These are phyloP conservation scores for Chalciporus pseudorubinellus DNA, from an alignment of 768 basidiomycete species.

Conservation along the genomic window DNA sequence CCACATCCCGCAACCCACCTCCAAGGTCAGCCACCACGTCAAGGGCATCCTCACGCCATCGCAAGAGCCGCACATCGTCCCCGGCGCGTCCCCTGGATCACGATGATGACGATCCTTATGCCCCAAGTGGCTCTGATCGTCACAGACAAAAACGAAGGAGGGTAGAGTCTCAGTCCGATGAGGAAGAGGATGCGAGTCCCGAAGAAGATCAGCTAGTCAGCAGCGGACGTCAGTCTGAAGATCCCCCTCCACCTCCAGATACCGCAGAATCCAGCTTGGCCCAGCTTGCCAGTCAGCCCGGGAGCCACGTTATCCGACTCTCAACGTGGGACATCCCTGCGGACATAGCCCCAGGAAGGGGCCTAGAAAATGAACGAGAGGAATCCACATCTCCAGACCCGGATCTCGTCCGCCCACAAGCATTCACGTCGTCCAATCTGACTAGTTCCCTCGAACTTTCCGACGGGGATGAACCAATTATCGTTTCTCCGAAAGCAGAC, in stretches of 20 bases:
- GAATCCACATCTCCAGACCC: neutral
- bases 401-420: neutral
- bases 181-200: neutral
- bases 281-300: neutral
- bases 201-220: neutral
- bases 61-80: neutral
- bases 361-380: neutral
- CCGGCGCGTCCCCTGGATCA: slow-evolving; percentile 1
- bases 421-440: neutral
- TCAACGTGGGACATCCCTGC: slow-evolving; percentile 24
- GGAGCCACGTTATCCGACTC: slow-evolving; percentile 5
- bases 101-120: neutral
- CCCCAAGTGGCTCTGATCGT: slow-evolving; percentile 2
- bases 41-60: slow-evolving; percentile 1
- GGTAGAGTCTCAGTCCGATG: slow-evolving; percentile 1
- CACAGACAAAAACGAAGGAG: slow-evolving; percentile 17
- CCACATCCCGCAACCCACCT: slow-evolving; percentile 4
- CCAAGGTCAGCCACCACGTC: slow-evolving; percentile 3
- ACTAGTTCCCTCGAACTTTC: slow-evolving; percentile 4
- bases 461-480: neutral
- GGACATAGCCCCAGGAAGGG: slow-evolving; percentile 1
- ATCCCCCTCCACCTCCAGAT: neutral
- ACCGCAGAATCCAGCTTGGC: neutral
- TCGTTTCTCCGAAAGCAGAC: neutral
- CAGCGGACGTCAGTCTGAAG: neutral